Evolutionary conservation across 495 filamentous ascomycete genomes (phyloP), one percentile per base, ranked within the genome.

Genomic region (Penicillium simplicissimum): DNA sequence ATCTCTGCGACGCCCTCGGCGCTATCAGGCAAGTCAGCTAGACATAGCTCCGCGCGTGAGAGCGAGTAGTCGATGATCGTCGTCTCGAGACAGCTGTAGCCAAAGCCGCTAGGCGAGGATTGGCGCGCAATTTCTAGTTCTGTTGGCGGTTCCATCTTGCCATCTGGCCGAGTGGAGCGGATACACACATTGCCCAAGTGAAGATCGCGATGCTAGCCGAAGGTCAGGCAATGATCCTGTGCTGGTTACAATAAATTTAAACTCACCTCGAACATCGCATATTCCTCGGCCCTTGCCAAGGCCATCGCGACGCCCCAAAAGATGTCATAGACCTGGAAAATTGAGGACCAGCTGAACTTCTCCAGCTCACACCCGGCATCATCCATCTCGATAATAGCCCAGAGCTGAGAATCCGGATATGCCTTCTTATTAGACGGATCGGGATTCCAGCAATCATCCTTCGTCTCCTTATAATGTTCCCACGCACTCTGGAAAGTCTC

Each of bases 51-150:
- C 4, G 79, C 89, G 17, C 93, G 86, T 0, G 91, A 96, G 38
- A 96, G 84, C 1, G 92, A 93, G 70, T 96, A 97, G 72, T 97
- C 93, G 60, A 97, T 90, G 31, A 97, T 84, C 0, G 92, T 96
- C 8, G 91, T 86, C 51, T 92, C 86, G 0, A 96, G 75, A 6
- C 81, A 82, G 7, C 90, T 91, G 59, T 82, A 81, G 1, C 88
- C 88, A 60, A 93, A 87, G 31, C 83, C 83, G 51, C 76, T 79
- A 28, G 69, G 70, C n/a, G 58, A 73, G 60, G 67, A 35, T 56
- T 65, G 60, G 7, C 60, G 59, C 9, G 64, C 63, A 33, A 78
- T 62, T 3, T 79, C 75, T 17, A 66, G 38, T 58, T 71, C 60
- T 35, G 73, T 66, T 23, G 76, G 67, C 47, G 74, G 65, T 57